Percentiles rank a stretch among this genome's conserved stretches.
These are phyloP conservation scores for Eucalyptus sp. DNA, from an alignment of 345 rosid genomes.

Conservation along the genomic window DNA sequence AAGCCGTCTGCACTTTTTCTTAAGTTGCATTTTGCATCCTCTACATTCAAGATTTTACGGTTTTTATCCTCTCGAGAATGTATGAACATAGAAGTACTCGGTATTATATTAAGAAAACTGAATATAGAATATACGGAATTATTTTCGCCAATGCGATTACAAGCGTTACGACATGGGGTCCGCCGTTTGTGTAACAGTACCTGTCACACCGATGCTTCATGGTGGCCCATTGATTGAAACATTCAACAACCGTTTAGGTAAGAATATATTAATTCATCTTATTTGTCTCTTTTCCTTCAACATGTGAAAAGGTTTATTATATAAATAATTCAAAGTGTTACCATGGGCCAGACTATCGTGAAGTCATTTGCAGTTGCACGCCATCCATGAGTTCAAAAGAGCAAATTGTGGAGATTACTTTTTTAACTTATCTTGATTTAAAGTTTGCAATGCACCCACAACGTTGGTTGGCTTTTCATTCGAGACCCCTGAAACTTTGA, in stretches of 20 bases:
- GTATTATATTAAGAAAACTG: neutral
- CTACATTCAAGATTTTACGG: neutral
- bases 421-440: neutral
- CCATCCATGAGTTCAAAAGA: neutral
- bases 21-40: neutral
- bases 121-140: neutral
- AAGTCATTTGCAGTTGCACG: neutral
- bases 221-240: neutral
- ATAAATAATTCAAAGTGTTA: neutral
- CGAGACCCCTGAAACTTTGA: neutral
- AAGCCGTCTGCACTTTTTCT: neutral
- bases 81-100: neutral
- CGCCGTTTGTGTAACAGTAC: neutral
- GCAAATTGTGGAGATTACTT: neutral
- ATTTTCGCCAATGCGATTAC: neutral
- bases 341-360: neutral
- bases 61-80: neutral
- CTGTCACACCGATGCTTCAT: neutral
- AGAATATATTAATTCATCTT: neutral
- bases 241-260: neutral
- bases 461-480: neutral
- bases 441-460: neutral
- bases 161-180: neutral
- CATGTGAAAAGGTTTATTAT: neutral
- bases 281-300: neutral